These are phyloP conservation scores for Musa schizocarpa DNA, from an alignment of 176 grass and related monocot species.

Conservation along the genomic window DNA sequence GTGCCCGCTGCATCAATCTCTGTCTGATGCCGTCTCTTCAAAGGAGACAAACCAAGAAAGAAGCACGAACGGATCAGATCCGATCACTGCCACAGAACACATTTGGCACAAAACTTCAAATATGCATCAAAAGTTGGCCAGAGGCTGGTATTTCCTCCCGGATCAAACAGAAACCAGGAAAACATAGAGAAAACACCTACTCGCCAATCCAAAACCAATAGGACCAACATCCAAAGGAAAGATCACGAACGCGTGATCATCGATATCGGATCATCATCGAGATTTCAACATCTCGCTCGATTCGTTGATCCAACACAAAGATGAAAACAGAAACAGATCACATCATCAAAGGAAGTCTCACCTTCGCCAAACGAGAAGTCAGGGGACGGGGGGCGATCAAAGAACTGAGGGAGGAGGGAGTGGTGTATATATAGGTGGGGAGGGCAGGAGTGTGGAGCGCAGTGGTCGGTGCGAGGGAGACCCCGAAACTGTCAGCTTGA, in stretches of 20 bases:
- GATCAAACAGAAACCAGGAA: too few relatives aligned
- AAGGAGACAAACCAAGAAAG: constrained; percentile 18
- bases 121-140: neutral
- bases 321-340: neutral
- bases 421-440: constrained; percentile 22
- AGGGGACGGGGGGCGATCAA: constrained; percentile 1
- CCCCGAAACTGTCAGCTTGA: constrained; percentile 11
- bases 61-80: neutral
- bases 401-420: constrained; percentile 15
- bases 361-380: neutral
- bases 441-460: constrained; percentile 5
- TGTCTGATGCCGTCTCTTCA: constrained; percentile 10
- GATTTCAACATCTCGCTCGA: neutral
- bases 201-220: neutral
- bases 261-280: neutral
- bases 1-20: constrained; percentile 55
- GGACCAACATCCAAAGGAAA: neutral
- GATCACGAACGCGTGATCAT: neutral
- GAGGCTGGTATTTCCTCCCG: too few relatives aligned
- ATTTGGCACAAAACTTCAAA: neutral
- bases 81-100: neutral
- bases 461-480: constrained; percentile 24
- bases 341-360: neutral
- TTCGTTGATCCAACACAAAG: neutral
- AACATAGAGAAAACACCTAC: too few relatives aligned